A percentile compares a stretch with the other conserved stretches of the same genome.
Evolutionary conservation across 352 stramenopile genomes (phyloP).

Genomic region (Plasmopara muralis): DNA sequence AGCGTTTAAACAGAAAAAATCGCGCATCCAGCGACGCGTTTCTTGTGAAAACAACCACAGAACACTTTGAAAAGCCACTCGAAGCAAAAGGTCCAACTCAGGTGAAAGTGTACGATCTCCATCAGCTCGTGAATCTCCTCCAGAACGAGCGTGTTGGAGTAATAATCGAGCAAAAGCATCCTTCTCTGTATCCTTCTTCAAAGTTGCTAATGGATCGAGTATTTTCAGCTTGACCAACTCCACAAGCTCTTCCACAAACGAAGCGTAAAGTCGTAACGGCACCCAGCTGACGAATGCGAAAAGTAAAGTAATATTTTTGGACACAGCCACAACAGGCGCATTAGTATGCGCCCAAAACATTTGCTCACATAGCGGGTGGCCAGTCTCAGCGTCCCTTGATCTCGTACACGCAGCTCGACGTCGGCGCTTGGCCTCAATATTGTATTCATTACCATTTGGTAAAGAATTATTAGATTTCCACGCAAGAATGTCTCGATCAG

Average conservation of each 20-base stretch:
- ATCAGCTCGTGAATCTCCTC: constrained; percentile 2
- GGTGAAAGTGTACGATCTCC: constrained; percentile 8
- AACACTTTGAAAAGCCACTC: constrained; percentile 28
- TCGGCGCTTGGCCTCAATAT: constrained; percentile 10
- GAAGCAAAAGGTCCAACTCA: constrained; percentile 38
- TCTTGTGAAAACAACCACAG: constrained; percentile 51
- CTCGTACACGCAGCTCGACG: background rate
- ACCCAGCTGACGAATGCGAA: constrained; percentile 44
- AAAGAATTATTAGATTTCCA: background rate
- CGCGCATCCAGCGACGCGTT: constrained; percentile 33
- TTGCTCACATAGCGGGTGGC: constrained; percentile 33
- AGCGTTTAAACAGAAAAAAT: constrained; percentile 39
- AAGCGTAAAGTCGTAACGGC: constrained; percentile 33
- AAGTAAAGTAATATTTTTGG: constrained; percentile 59
- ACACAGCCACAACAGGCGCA: constrained; percentile 27
- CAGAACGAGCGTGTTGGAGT: constrained; percentile 27
- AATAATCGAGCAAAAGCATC: constrained; percentile 46
- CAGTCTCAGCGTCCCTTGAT: background rate
- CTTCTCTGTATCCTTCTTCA: constrained; percentile 19
- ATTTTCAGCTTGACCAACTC: constrained; percentile 35
- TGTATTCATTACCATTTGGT: background rate
- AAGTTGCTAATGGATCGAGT: constrained; percentile 18
- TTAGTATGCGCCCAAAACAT: constrained; percentile 50
- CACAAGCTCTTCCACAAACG: constrained; percentile 44
- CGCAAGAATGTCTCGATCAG: background rate